A percentile compares a stretch with the other conserved stretches of the same genome.
phyloP scores from a whole-genome alignment of 2,329 filamentous ascomycete genomes.

The Colletotrichum sp. region DNA sequence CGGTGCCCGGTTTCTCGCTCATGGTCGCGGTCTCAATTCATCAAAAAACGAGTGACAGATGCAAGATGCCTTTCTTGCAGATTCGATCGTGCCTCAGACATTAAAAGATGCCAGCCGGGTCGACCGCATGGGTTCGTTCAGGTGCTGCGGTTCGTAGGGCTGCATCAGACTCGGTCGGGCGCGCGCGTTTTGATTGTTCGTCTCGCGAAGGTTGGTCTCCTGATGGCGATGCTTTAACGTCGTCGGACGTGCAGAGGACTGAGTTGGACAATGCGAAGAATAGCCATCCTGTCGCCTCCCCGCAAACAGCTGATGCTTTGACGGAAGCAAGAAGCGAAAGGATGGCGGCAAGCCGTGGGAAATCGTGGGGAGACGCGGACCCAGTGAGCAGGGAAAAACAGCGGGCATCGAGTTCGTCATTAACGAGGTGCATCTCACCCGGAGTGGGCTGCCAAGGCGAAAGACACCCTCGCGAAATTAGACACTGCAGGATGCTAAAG shows the following conservation, averaged over 20 bases:
- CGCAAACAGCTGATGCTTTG: background rate
- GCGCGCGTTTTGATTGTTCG: background rate
- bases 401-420: constrained; percentile 17
- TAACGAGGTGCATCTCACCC: background rate
- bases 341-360: background rate
- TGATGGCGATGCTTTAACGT: background rate
- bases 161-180: background rate
- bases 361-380: background rate
- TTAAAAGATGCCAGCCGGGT: background rate
- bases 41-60: background rate
- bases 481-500: constrained; percentile 11
- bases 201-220: background rate
- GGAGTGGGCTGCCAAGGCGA: constrained; percentile 15
- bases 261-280: background rate
- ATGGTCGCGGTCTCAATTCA: background rate
- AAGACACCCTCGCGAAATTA: constrained; percentile 14
- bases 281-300: background rate
- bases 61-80: background rate
- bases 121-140: background rate
- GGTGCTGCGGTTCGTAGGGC: background rate
- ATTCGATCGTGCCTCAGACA: background rate
- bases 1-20: background rate
- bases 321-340: background rate
- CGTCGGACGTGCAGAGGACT: background rate
- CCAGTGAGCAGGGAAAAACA: background rate